phyloP scores from a whole-genome alignment of 2,329 filamentous ascomycete genomes.

The Penicillium sumatraense region DNA sequence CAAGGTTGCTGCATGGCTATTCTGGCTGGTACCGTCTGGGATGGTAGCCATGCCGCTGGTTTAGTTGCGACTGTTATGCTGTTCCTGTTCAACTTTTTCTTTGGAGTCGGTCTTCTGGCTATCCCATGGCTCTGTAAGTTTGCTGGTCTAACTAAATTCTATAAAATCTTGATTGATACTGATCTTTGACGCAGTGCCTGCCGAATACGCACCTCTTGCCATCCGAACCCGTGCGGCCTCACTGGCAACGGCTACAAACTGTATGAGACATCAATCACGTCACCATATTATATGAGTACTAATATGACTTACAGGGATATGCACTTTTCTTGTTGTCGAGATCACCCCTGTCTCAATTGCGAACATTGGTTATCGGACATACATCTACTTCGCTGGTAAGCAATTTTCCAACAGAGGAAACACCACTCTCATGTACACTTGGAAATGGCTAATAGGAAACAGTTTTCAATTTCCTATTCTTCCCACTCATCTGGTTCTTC shows the following conservation, averaged over 20 bases:
- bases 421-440: no score
- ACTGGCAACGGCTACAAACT: constrained; percentile 56
- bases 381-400: constrained; percentile 47
- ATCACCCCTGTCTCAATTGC: constrained; percentile 52
- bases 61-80: constrained; percentile 55
- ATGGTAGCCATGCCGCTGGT: constrained; percentile 43
- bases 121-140: constrained; percentile 46
- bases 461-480: constrained; percentile 54
- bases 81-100: constrained; percentile 61
- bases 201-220: constrained; percentile 51
- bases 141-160: not conserved
- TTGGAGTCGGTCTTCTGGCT: constrained; percentile 54
- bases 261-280: constrained; percentile 4
- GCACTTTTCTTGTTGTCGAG: constrained; percentile 52
- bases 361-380: constrained; percentile 46
- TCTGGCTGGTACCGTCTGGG: constrained; percentile 50
- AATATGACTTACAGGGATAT: constrained; percentile 43
- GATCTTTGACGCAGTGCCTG: constrained; percentile 36
- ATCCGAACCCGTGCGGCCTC: constrained; percentile 57
- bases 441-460: not conserved
- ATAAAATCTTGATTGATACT: not conserved
- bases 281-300: not conserved
- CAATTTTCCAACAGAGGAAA: not conserved
- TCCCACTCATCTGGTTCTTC: constrained; percentile 53
- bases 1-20: constrained; percentile 57